phyloP scores from a whole-genome alignment of 2,329 filamentous ascomycete species.

The Colletotrichum salicis region DNA sequence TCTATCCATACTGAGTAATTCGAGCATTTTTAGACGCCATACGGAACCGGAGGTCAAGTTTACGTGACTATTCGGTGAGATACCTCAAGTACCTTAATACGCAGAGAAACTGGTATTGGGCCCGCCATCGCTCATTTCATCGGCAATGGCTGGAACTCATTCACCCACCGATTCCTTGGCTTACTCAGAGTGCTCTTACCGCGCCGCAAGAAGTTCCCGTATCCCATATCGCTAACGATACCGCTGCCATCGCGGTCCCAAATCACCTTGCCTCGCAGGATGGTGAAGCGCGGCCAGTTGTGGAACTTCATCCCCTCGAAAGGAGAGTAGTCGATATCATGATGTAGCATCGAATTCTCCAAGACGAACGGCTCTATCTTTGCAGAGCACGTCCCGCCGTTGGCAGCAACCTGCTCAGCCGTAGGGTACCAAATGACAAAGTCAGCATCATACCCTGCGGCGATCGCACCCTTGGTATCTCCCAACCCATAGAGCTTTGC shows the following conservation, averaged over 20 bases:
- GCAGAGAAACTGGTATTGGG: too few species aligned
- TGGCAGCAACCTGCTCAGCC: constrained; percentile 1
- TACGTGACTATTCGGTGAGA: too few species aligned
- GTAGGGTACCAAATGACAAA: constrained; percentile 66
- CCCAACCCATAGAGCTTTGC: constrained; percentile 68
- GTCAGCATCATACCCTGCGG: constrained; percentile 66
- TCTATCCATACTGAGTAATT: too few species aligned
- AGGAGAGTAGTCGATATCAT: constrained; percentile 71
- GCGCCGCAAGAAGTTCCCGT: constrained; percentile 60
- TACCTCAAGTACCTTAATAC: too few species aligned
- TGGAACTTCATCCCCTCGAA: constrained; percentile 66
- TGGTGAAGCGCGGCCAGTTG: constrained; percentile 71
- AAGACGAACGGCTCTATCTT: constrained; percentile 49
- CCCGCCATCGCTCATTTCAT: too few species aligned
- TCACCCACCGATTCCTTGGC: constrained; percentile 37
- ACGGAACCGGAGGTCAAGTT: too few species aligned
- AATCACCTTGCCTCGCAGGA: constrained; percentile 67
- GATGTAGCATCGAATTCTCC: constrained; percentile 66
- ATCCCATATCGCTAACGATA: constrained; percentile 57
- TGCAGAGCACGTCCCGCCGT: constrained; percentile 41
- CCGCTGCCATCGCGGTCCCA: constrained; percentile 67
- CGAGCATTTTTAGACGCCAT: too few species aligned
- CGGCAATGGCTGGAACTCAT: constrained; percentile 22
- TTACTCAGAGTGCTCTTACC: constrained; percentile 40
- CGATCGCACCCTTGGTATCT: constrained; percentile 58